Evolutionary conservation across 2,329 filamentous ascomycete genomes (phyloP).

Genomic region (Fusarium praegraminearum): DNA sequence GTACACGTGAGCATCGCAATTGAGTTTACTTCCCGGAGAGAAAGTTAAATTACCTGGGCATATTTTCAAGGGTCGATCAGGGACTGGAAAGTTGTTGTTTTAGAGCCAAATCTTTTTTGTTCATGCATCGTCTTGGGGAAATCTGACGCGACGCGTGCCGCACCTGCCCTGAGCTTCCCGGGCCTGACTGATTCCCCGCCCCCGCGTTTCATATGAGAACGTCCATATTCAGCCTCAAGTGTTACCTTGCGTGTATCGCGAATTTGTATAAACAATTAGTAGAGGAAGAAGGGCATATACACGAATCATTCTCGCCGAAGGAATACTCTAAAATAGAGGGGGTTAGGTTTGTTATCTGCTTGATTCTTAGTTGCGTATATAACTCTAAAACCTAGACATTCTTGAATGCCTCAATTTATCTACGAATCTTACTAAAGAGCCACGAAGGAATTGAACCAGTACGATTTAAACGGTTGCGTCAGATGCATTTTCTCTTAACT

Average conservation of each 20-base stretch:
- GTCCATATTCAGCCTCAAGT: conserved; percentile 11
- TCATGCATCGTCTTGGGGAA: conserved; percentile 25
- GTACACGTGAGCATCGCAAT: conserved; percentile 11
- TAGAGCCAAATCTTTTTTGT: conserved; percentile 19
- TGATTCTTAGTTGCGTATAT: background rate
- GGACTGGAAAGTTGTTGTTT: conserved; percentile 33
- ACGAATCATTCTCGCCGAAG: no score
- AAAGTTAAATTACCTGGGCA: conserved; percentile 42
- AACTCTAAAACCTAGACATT: background rate
- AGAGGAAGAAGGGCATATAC: background rate
- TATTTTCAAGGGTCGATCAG: conserved; percentile 33
- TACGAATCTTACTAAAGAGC: background rate
- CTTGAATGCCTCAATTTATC: background rate
- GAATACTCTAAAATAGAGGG: no score
- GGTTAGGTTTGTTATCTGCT: background rate
- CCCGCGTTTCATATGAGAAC: conserved; percentile 34
- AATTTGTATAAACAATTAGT: background rate
- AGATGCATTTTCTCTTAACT: background rate
- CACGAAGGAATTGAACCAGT: background rate
- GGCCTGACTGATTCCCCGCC: conserved; percentile 31
- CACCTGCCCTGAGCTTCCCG: conserved; percentile 24
- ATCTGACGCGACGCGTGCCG: conserved; percentile 40
- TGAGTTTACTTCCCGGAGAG: background rate
- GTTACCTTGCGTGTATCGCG: background rate
- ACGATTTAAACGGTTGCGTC: background rate